These are phyloP conservation scores for Sphaceloma murrayae DNA, from an alignment of 2,329 filamentous ascomycete genomes.

Conservation along the genomic window DNA sequence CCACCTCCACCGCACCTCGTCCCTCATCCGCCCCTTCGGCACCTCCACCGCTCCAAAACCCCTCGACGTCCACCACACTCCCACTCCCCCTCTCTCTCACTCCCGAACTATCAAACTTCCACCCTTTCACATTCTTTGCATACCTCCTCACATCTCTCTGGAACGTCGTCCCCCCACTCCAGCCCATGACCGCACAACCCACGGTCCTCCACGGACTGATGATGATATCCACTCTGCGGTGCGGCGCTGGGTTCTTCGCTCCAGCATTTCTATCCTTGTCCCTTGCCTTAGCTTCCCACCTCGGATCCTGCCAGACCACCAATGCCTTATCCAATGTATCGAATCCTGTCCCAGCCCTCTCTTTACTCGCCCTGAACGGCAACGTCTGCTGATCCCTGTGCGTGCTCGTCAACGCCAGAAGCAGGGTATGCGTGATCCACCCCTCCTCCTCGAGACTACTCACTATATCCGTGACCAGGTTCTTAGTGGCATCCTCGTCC, in stretches of 20 bases:
- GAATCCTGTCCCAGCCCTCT: conserved; percentile 52
- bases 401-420: conserved; percentile 58
- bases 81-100: conserved; percentile 59
- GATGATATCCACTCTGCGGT: conserved; percentile 86
- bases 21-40: conserved; percentile 43
- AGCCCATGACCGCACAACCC: conserved; percentile 79
- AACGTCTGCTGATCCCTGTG: conserved; percentile 60
- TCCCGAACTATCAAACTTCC: conserved; percentile 90
- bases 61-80: conserved; percentile 61
- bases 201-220: conserved; percentile 79
- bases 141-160: conserved; percentile 76
- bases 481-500: conserved; percentile 55
- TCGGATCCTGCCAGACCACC: conserved; percentile 78
- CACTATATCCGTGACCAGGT: conserved; percentile 66
- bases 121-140: conserved; percentile 58
- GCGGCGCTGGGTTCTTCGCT: conserved; percentile 58
- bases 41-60: conserved; percentile 63
- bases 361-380: conserved; percentile 39
- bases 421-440: conserved; percentile 75
- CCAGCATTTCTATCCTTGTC: conserved; percentile 30
- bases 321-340: conserved; percentile 86
- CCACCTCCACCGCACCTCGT: conserved; percentile 59
- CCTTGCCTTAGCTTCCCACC: conserved; percentile 31
- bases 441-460: conserved; percentile 55
- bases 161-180: conserved; percentile 84